Base-by-base conservation (phyloP, 163 green algal genomes). In the Chlorella variabilis region DNA sequence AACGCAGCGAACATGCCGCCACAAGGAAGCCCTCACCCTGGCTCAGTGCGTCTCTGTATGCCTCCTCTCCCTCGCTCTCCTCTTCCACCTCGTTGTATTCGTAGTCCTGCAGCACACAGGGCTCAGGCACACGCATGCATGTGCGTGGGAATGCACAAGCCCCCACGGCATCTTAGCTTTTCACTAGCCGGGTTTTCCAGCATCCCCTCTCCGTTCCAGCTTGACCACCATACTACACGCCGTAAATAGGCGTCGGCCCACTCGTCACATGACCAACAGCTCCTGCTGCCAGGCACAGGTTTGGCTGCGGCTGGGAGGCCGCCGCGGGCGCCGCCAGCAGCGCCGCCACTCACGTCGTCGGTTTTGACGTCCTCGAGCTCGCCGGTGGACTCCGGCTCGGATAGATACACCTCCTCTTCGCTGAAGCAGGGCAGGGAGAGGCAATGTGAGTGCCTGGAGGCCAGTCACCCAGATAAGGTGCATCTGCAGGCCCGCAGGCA, bases 331-430 rank as follows among this genome's bases (percentile, higher is more conserved):
- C n/a, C n/a, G n/a, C n/a, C n/a, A n/a, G n/a, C n/a, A n/a, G n/a
- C 15, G 21, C 29, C 27, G 58, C 58, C 18, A 18, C 66, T 74
- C 71, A 87, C 82, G 49, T 80, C 82, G 34, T 87, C 82, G 38
- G 75, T 87, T 27, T 59, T 67, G 25, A 80, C 25, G 62, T 81
- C 78, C 58, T 77, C 73, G 15, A 62, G 78, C 54, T 83, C 63
- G 13, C 83, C 83, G 3, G 48, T 66, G 8, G 71, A 82, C 21
- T 41, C 36, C 8, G 84, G 48, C 34, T 88, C 84, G 7, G 74
- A 84, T 36, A 88, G 79, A 38, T 80, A 88, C 11, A 86, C 84
- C 54, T 88, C 84, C 42, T 87, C 77, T 13, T 84, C 83, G 34
- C 79, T 83, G 71, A 63, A 65, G 51, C 34, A 38, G 6, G 25